These are phyloP conservation scores for Mucor lusitanicus DNA, from an alignment of 371 early-diverging fungal species.

Conservation along the genomic window DNA sequence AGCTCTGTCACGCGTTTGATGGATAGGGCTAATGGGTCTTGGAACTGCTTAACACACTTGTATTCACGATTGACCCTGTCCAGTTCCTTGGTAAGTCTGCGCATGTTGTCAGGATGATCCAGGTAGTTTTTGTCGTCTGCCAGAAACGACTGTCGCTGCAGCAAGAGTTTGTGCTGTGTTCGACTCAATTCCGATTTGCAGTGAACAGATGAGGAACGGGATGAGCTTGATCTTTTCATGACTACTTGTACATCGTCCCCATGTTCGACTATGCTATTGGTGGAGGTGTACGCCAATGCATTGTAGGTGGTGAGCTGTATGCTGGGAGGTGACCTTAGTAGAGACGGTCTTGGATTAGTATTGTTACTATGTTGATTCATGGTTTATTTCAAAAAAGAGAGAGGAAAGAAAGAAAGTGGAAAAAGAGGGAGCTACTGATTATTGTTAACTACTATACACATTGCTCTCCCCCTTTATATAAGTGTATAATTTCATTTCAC, in stretches of 20 bases:
- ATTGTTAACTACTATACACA: neutral
- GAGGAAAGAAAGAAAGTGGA: neutral
- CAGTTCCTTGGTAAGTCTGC: constrained; percentile 50
- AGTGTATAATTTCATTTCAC: neutral
- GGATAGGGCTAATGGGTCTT: constrained; percentile 43
- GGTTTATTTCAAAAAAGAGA: constrained; percentile 1
- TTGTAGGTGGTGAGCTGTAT: constrained; percentile 22
- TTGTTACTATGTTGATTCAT: neutral
- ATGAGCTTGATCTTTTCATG: constrained; percentile 1
- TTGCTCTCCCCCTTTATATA: neutral
- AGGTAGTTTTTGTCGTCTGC: constrained; percentile 55
- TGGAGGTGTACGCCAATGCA: constrained; percentile 16
- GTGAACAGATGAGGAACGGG: neutral
- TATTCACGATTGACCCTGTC: constrained; percentile 59
- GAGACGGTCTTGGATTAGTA: constrained; percentile 3
- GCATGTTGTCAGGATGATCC: constrained; percentile 56
- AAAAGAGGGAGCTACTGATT: neutral
- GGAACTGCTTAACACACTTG: constrained; percentile 36
- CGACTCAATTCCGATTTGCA: constrained; percentile 26
- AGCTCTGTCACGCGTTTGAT: constrained; percentile 32
- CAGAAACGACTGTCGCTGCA: constrained; percentile 54
- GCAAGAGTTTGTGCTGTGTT: constrained; percentile 55
- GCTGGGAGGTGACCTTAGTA: constrained; percentile 16
- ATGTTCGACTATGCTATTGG: neutral
- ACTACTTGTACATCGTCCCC: neutral